Conservation (phyloP, 1,139 yeast species). For the Candida gigantensis region DNA sequence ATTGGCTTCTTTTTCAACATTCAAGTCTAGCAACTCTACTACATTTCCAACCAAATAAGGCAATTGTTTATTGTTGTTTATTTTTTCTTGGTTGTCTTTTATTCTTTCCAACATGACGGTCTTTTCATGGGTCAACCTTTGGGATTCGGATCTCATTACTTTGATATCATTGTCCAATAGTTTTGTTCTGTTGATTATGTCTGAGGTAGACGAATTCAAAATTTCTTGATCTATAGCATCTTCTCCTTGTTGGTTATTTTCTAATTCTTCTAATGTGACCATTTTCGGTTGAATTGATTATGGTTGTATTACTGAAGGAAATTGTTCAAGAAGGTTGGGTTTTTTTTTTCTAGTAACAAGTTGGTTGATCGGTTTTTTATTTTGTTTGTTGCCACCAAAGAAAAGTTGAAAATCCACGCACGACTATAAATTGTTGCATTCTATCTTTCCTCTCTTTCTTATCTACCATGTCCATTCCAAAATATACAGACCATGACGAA, state of each 20-base stretch:
- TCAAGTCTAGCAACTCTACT: conserved; percentile 88
- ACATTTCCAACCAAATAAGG: conserved; percentile 98
- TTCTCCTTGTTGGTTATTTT: conserved; percentile 47
- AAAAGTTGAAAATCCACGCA: not conserved
- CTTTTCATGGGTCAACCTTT: conserved; percentile 88
- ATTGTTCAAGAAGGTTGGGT: too few relatives aligned
- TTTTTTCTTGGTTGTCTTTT: conserved; percentile 94
- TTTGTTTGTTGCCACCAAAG: conserved; percentile 9
- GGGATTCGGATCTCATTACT: conserved; percentile 90
- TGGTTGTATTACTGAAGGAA: too few relatives aligned
- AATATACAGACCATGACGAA: conserved; percentile 14
- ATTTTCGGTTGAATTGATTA: conserved; percentile 29
- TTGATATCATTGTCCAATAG: conserved; percentile 93
- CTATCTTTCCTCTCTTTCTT: conserved; percentile 1
- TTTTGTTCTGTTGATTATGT: conserved; percentile 82
- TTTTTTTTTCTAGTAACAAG: not conserved
- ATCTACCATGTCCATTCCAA: conserved; percentile 11
- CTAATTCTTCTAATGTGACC: conserved; percentile 74
- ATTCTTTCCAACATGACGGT: conserved; percentile 91
- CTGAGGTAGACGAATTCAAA: conserved; percentile 73
- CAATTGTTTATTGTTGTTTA: conserved; percentile 90
- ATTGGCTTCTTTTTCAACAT: conserved; percentile 80
- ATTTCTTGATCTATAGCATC: conserved; percentile 77
- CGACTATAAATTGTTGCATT: not conserved
- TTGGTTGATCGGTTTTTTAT: not conserved